Evolutionary conservation across 1,284 basidiomycete species (phyloP).

Genomic region (Cutaneotrichosporon cyanovorans): DNA sequence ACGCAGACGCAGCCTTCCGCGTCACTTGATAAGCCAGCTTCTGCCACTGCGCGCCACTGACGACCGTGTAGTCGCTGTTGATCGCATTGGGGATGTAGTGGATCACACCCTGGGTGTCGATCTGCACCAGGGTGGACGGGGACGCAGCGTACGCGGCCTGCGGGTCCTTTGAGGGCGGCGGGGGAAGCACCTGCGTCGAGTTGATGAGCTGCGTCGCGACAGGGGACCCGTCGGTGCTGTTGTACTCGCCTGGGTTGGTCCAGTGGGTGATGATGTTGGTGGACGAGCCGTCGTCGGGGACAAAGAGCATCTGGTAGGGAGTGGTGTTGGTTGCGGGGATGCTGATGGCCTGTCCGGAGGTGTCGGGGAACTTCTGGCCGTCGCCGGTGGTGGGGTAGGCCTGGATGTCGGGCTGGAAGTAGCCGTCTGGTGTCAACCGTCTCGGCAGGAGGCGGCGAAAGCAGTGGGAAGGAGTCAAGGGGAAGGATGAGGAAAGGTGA

Average conservation of each 20-base stretch:
- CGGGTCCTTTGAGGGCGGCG: slow-evolving; percentile 61
- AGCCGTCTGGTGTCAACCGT: slow-evolving; percentile 82
- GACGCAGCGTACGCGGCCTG: slow-evolving; percentile 65
- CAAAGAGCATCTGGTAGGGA: slow-evolving; percentile 73
- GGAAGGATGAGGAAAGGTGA: too few relatives aligned
- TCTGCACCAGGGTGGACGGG: slow-evolving; percentile 63
- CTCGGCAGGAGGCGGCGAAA: slow-evolving; percentile 48
- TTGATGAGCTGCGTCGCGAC: slow-evolving; percentile 52
- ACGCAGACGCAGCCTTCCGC: not conserved
- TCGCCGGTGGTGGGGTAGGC: slow-evolving; percentile 50
- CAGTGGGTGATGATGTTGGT: slow-evolving; percentile 62
- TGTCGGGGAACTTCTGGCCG: slow-evolving; percentile 60
- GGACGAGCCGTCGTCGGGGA: slow-evolving; percentile 69
- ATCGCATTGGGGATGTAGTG: slow-evolving; percentile 59
- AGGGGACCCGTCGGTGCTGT: slow-evolving; percentile 29
- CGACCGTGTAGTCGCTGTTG: slow-evolving; percentile 37
- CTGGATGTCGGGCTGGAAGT: slow-evolving; percentile 70
- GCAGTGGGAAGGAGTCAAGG: too few relatives aligned
- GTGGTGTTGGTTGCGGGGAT: slow-evolving; percentile 59
- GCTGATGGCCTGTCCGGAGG: slow-evolving; percentile 64
- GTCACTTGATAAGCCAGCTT: slow-evolving; percentile 36
- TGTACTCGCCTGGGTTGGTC: slow-evolving; percentile 39
- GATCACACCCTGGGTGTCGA: slow-evolving; percentile 59
- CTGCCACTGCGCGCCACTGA: slow-evolving; percentile 34
- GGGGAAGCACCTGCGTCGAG: slow-evolving; percentile 62